Percentiles rank a stretch among this genome's conserved stretches.
Conservation (phyloP, 2,329 filamentous ascomycete genomes). For the Ophiosphaerella korrae region DNA sequence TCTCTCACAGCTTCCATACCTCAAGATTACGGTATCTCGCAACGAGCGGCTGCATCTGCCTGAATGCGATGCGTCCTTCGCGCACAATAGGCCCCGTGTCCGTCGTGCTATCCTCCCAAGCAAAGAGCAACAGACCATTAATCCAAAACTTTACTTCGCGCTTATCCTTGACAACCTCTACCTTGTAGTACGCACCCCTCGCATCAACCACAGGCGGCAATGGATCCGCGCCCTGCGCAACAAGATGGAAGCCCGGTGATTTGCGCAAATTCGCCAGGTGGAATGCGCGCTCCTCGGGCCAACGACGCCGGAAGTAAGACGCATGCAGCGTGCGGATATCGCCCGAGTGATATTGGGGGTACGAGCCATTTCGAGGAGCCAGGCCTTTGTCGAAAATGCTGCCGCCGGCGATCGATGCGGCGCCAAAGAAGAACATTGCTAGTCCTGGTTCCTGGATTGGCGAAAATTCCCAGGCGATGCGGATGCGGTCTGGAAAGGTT, state of each 20-base stretch:
- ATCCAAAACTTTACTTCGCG: constrained; percentile 33
- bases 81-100: constrained; percentile 32
- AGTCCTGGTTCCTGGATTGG: constrained; percentile 39
- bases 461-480: constrained; percentile 42
- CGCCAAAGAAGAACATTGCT: constrained; percentile 45
- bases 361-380: constrained; percentile 34
- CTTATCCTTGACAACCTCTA: constrained; percentile 41
- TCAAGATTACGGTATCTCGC: constrained; percentile 39
- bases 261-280: constrained; percentile 39
- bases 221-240: constrained; percentile 35
- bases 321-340: constrained; percentile 26
- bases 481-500: constrained; percentile 38
- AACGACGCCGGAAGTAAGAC: constrained; percentile 24
- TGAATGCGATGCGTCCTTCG: constrained; percentile 35
- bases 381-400: constrained; percentile 37
- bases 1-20: constrained; percentile 33
- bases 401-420: constrained; percentile 28
- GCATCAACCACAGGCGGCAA: constrained; percentile 36
- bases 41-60: constrained; percentile 40
- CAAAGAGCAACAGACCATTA: constrained; percentile 35
- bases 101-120: constrained; percentile 32
- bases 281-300: constrained; percentile 37
- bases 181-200: constrained; percentile 35
- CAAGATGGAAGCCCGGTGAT: constrained; percentile 39
- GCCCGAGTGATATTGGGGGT: constrained; percentile 28